Evolutionary conservation across 139 green algal species (phyloP), one percentile per base, ranked within the genome.

Genomic region (Tetradesmus obliquus): DNA sequence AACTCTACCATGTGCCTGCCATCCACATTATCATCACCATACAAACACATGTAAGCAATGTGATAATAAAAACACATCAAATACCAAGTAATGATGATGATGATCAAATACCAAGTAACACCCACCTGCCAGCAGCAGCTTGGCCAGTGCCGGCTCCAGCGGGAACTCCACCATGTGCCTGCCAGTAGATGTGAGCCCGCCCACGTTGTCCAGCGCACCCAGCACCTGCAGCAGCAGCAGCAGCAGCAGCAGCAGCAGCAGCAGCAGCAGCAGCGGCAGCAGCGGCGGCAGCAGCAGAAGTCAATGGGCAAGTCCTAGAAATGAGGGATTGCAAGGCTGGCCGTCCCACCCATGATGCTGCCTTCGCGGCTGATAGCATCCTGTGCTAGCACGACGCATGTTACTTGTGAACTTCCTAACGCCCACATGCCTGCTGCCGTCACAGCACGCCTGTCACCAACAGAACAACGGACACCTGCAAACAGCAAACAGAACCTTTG

Each of bases 151-250:
- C 12, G 98, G 98, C 91, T 99, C 98, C 91, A 99, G 94, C 5
- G 98, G 98, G 92, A 99, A 99, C 95, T 99, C 98, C 79, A 99
- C 98, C 98, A 99, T 99, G 88, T 97, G 95, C 57, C 96, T 92
- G 71, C 95, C 95, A 22, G 93, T 79, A 20, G 69, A 69, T 17
- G 94, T 97, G 53, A 96, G 91, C 22, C 57, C 93, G 89, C 92
- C 93, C 84, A 93, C 93, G 86, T 94, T 94, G 87, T 95, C 93
- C 87, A 97, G 87, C 2, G 95, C 95, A 10, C 93, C 93, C 79
- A 96, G 90, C 72, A 98, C 95, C 97, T 97, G 98, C 91, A 98
- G 94, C 15, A 69, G 82, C 13, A 62, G 32, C 83, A 88, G 62
- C 62, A 82, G 15, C 57, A 55, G 58, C 83, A 88, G 55, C 83